phyloP scores from a whole-genome alignment of 176 grass and related monocot genomes.

The Chloris gayana region DNA sequence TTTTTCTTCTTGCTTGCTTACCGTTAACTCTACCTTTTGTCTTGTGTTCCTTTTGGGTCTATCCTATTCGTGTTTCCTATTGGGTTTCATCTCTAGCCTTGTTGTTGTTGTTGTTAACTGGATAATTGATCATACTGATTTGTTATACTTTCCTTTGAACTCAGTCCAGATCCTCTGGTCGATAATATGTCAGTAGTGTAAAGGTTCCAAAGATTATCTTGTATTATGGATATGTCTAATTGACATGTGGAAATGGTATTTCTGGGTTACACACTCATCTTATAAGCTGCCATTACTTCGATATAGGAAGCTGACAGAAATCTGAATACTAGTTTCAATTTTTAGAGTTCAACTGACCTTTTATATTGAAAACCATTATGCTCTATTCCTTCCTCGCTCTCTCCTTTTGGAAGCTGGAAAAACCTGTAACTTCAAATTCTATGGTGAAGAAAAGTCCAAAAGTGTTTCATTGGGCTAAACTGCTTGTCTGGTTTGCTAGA shows the following conservation, averaged over 20 bases:
- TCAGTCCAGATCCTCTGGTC: not conserved
- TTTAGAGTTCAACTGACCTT: not conserved
- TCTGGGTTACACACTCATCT: not conserved
- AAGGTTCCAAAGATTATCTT: not conserved
- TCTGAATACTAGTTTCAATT: conserved; percentile 1
- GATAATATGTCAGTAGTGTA: no score
- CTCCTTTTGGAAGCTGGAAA: not conserved
- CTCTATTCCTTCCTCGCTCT: not conserved
- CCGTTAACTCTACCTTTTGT: no score
- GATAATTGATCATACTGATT: not conserved
- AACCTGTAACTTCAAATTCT: not conserved
- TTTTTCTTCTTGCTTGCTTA: no score
- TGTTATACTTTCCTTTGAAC: not conserved
- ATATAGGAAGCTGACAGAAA: not conserved
- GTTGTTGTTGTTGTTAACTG: no score
- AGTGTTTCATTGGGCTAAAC: not conserved
- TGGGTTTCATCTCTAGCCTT: no score
- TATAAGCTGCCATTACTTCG: not conserved
- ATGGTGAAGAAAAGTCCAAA: not conserved
- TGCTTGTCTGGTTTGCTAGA: not conserved
- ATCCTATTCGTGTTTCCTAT: no score
- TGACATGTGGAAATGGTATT: not conserved
- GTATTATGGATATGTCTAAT: not conserved
- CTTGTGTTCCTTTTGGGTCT: no score
- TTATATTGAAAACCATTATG: not conserved